Evolutionary conservation across 2,329 filamentous ascomycete genomes (phyloP).

Genomic region (Aspergillus intermedius): DNA sequence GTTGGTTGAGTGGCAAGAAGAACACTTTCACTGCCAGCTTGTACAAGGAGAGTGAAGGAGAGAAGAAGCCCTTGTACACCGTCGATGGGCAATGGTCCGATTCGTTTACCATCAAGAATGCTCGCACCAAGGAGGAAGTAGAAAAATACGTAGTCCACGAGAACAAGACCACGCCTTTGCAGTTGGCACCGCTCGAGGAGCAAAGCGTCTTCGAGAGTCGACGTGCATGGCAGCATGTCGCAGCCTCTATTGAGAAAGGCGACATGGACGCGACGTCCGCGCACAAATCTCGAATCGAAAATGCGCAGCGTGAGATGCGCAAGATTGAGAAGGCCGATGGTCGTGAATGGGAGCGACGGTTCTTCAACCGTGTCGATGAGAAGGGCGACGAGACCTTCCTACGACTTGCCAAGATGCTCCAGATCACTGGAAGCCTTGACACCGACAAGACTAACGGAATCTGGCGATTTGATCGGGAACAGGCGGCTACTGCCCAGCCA

Average conservation of each 20-base stretch:
- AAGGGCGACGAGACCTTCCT: slow-evolving; percentile 35
- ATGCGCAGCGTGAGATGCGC: slow-evolving; percentile 72
- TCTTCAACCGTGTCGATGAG: slow-evolving; percentile 55
- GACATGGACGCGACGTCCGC: slow-evolving; percentile 73
- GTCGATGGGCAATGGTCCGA: slow-evolving; percentile 87
- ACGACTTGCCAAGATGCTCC: slow-evolving; percentile 37
- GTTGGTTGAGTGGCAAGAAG: slow-evolving; percentile 94
- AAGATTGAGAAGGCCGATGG: slow-evolving; percentile 68
- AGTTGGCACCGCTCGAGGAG: slow-evolving; percentile 63
- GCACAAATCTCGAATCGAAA: slow-evolving; percentile 87
- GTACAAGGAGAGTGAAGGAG: slow-evolving; percentile 61
- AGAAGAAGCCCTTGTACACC: slow-evolving; percentile 66
- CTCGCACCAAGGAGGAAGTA: slow-evolving; percentile 47
- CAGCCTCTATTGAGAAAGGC: slow-evolving; percentile 68
- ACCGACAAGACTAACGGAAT: slow-evolving; percentile 62
- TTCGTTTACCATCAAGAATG: slow-evolving; percentile 68
- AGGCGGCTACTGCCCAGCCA: slow-evolving; percentile 39
- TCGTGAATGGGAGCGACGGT: slow-evolving; percentile 72
- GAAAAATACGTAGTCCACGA: slow-evolving; percentile 57
- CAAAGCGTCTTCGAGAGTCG: slow-evolving; percentile 86
- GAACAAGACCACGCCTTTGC: slow-evolving; percentile 59
- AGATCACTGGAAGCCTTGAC: slow-evolving; percentile 43
- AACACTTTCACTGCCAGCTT: slow-evolving; percentile 76
- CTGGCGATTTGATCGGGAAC: slow-evolving; percentile 60
- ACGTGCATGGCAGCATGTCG: slow-evolving; percentile 81